These are phyloP conservation scores for Citrullus amarus DNA, from an alignment of 306 rosid species.

Conservation along the genomic window DNA sequence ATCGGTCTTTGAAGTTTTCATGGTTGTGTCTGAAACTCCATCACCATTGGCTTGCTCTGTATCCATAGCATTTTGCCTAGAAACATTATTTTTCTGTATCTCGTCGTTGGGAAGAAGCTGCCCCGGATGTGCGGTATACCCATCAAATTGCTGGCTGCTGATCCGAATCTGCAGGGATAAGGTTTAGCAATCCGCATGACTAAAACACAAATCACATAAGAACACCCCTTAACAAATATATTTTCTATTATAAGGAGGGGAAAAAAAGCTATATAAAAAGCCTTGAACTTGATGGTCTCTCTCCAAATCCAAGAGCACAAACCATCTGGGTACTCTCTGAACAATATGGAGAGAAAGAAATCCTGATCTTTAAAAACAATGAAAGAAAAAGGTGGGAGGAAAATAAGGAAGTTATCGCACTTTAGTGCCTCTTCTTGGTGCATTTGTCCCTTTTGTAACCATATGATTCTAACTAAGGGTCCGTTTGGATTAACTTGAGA, in stretches of 20 bases:
- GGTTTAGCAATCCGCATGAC: slow-evolving; percentile 8
- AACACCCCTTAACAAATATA: background rate
- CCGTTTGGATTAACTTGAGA: no score
- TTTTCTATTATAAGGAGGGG: background rate
- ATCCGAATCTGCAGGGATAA: slow-evolving; percentile 1
- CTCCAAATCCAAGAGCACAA: background rate
- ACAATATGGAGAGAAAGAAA: background rate
- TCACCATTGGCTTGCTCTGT: background rate
- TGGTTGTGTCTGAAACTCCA: background rate
- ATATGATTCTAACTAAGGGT: no score
- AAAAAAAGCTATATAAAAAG: background rate
- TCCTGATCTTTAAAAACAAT: background rate
- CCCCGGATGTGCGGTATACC: slow-evolving; percentile 8
- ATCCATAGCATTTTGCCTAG: background rate
- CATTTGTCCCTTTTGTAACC: no score
- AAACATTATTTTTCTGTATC: background rate
- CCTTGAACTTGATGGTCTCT: background rate
- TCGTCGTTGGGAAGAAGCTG: background rate
- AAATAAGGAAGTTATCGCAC: no score
- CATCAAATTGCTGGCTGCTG: slow-evolving; percentile 8
- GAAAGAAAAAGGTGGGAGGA: background rate
- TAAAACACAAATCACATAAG: background rate
- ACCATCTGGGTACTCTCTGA: background rate
- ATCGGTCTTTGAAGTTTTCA: background rate
- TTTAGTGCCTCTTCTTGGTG: no score